Conservation (phyloP, 129 eudicot species). For the Tagetes patula region DNA sequence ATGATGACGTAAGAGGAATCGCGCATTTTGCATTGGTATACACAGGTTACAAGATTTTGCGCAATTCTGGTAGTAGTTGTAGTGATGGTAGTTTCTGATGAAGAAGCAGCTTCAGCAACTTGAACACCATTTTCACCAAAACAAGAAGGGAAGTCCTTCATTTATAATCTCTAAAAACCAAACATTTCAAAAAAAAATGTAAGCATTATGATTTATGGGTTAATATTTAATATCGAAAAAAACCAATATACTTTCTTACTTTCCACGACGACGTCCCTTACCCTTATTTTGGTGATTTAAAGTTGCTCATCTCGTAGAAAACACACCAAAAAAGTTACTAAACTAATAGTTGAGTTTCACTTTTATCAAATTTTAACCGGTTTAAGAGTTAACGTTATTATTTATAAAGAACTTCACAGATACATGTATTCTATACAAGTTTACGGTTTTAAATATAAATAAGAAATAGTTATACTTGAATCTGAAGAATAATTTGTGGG, state of each 20-base stretch:
- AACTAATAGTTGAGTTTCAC: too few species aligned
- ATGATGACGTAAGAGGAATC: conserved; percentile 40
- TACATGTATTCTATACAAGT: too few species aligned
- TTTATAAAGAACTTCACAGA: too few species aligned
- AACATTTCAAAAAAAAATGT: neutral
- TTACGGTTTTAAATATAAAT: too few species aligned
- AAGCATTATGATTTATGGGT: neutral
- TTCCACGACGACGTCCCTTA: neutral
- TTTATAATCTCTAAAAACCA: conserved; percentile 13
- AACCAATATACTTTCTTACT: too few species aligned
- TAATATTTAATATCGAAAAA: too few species aligned
- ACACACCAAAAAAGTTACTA: too few species aligned
- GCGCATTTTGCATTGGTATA: conserved; percentile 52
- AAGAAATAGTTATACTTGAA: neutral
- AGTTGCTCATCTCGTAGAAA: too few species aligned
- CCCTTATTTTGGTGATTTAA: too few species aligned
- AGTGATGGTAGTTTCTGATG: conserved; percentile 25
- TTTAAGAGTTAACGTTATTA: too few species aligned
- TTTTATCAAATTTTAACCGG: too few species aligned
- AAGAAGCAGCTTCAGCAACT: conserved; percentile 50
- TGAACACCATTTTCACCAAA: conserved; percentile 77
- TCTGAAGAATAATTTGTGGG: neutral
- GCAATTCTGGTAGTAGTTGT: conserved; percentile 25
- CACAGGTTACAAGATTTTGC: conserved; percentile 64
- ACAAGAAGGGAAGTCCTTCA: conserved; percentile 83